These are phyloP conservation scores for Kwoniella shandongensis DNA, from an alignment of 768 basidiomycete genomes.

Conservation along the genomic window DNA sequence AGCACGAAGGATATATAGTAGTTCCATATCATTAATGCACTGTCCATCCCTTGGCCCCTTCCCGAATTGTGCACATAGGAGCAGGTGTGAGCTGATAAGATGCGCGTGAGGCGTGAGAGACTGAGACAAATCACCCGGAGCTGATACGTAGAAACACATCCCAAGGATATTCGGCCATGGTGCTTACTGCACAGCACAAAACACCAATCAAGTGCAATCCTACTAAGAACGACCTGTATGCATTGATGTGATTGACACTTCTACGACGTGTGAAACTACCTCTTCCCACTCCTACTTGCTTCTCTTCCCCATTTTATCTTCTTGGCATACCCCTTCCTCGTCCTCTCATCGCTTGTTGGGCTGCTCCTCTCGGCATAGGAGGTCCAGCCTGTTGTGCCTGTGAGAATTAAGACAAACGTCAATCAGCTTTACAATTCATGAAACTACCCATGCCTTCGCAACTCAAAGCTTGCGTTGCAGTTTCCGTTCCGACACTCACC, in stretches of 20 bases:
- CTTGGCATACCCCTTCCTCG: conserved; percentile 69
- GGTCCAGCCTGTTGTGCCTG: conserved; percentile 63
- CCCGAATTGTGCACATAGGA: neutral
- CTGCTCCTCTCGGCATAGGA: conserved; percentile 84
- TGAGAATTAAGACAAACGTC: neutral
- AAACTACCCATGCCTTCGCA: neutral
- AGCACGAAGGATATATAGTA: no score
- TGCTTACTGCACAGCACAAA: no score
- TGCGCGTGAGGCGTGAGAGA: no score
- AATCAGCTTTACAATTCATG: neutral
- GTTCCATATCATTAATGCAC: no score
- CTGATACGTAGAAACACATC: no score
- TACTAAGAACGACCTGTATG: neutral
- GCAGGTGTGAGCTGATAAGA: no score
- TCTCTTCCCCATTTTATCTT: conserved; percentile 22
- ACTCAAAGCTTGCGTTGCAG: neutral
- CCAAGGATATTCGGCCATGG: no score
- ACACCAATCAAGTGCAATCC: no score
- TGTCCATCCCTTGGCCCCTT: neutral
- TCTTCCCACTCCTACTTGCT: neutral
- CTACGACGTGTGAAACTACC: neutral
- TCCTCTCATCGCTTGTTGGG: conserved; percentile 79
- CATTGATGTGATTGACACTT: neutral
- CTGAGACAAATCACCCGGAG: no score
- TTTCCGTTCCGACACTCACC: conserved; percentile 58